Conservation (phyloP, 805 yeast genomes). For the Blastobotrys peoriensis region DNA sequence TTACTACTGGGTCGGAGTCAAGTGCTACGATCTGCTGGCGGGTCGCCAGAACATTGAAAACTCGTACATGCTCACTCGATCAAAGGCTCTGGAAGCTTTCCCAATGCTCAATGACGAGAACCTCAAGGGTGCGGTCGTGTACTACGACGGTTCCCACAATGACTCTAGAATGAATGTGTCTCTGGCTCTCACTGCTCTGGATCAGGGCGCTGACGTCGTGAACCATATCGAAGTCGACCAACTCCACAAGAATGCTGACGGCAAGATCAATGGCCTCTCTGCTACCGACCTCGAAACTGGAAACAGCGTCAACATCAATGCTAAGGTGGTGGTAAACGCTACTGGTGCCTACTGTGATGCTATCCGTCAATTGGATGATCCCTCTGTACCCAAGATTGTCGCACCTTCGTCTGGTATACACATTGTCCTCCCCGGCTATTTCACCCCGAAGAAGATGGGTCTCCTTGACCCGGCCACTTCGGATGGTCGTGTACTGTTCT, state of each 20-base stretch:
- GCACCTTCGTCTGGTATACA: conserved; percentile 96
- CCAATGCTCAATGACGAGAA: conserved; percentile 78
- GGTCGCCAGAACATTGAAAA: conserved; percentile 79
- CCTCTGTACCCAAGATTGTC: conserved; percentile 59
- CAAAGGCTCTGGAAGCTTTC: conserved; percentile 63
- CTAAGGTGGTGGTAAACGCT: conserved; percentile 80
- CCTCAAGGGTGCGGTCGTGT: conserved; percentile 84
- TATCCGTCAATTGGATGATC: conserved; percentile 77
- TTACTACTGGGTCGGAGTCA: conserved; percentile 85
- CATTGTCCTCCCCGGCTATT: conserved; percentile 84
- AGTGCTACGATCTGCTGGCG: conserved; percentile 87
- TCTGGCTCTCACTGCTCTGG: conserved; percentile 77
- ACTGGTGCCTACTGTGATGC: conserved; percentile 91
- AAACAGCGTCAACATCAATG: conserved; percentile 52
- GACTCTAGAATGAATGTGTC: conserved; percentile 87
- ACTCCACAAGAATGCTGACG: conserved; percentile 55
- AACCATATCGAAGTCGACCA: conserved; percentile 81
- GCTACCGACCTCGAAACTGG: conserved; percentile 53
- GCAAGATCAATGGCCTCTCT: conserved; percentile 65
- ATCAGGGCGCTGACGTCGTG: conserved; percentile 82
- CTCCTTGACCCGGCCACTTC: conserved; percentile 85
- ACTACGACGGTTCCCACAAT: conserved; percentile 93
- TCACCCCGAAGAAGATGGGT: conserved; percentile 83
- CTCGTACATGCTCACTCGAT: conserved; percentile 65
- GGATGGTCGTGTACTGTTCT: conserved; percentile 95